A percentile compares a stretch with the other conserved stretches of the same genome.
Conservation (phyloP, 2,329 filamentous ascomycete species). For the Verruconis gallopava region DNA sequence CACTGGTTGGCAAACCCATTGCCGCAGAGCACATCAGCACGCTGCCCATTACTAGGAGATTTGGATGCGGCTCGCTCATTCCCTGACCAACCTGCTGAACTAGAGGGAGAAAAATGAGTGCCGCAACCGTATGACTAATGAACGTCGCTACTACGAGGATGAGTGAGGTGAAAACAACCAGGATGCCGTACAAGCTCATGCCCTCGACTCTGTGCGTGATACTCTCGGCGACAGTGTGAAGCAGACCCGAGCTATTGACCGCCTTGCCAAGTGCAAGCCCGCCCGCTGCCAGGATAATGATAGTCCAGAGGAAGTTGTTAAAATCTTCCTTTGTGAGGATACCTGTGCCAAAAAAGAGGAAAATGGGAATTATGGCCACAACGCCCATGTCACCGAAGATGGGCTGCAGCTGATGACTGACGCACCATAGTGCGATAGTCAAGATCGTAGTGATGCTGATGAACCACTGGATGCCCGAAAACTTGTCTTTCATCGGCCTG, state of each 20-base stretch:
- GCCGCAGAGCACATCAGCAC: constrained; percentile 96
- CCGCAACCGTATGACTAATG: constrained; percentile 93
- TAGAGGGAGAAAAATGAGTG: constrained; percentile 83
- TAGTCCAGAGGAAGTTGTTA: constrained; percentile 99
- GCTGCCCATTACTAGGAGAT: constrained; percentile 86
- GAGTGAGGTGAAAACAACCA: constrained; percentile 71
- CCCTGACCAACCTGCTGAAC: constrained; percentile 71
- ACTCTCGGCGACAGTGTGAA: constrained; percentile 70
- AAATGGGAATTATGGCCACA: constrained; percentile 88
- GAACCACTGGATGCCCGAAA: constrained; percentile 85
- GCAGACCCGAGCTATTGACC: constrained; percentile 80
- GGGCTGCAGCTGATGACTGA: constrained; percentile 73
- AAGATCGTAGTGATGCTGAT: constrained; percentile 69
- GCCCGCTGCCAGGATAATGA: constrained; percentile 93
- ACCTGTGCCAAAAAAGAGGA: constrained; percentile 91
- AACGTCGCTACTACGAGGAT: constrained; percentile 93
- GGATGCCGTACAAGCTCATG: constrained; percentile 71
- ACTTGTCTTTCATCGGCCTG: constrained; percentile 74
- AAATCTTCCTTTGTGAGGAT: constrained; percentile 98
- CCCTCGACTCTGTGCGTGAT: constrained; percentile 65
- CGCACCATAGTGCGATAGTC: constrained; percentile 87
- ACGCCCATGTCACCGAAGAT: constrained; percentile 97
- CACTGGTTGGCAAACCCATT: constrained; percentile 90
- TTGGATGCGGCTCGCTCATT: constrained; percentile 86
- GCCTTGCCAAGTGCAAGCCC: constrained; percentile 87